A percentile compares a stretch with the other conserved stretches of the same genome.
Evolutionary conservation across 805 yeast species (phyloP).

Genomic region (Saccharomycopsis schoenii): DNA sequence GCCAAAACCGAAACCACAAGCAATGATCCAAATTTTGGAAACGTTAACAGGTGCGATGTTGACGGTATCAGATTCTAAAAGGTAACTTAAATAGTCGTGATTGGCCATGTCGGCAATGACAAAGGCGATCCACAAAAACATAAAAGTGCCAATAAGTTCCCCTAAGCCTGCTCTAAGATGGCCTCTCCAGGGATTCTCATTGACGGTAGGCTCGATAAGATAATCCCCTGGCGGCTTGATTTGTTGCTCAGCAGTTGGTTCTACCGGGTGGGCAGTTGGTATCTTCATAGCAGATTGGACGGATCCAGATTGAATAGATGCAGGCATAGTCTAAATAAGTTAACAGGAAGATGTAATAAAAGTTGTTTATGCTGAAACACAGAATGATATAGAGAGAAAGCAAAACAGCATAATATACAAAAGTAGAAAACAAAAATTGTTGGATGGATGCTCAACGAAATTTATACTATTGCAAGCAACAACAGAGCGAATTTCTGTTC

Average conservation of each 20-base stretch:
- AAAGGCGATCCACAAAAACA: constrained; percentile 74
- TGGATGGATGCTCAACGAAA: no score
- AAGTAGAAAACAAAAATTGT: no score
- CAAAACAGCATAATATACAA: no score
- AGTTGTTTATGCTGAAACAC: no score
- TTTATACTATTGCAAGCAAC: no score
- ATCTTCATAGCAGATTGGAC: not conserved
- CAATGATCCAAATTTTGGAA: constrained; percentile 62
- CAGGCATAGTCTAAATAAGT: not conserved
- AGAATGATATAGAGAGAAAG: no score
- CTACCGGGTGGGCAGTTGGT: not conserved
- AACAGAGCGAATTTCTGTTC: no score
- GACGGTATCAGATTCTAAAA: constrained; percentile 18
- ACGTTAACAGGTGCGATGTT: constrained; percentile 43
- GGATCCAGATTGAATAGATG: not conserved
- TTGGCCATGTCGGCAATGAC: constrained; percentile 80
- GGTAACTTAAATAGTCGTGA: constrained; percentile 33
- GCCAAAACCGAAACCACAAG: constrained; percentile 81
- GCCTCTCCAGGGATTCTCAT: constrained; percentile 30
- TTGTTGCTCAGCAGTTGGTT: constrained; percentile 1
- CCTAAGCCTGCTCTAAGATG: constrained; percentile 62
- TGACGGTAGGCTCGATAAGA: constrained; percentile 20
- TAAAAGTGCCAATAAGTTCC: constrained; percentile 80
- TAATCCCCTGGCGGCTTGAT: not conserved
- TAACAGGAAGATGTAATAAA: no score